phyloP scores from a whole-genome alignment of 1,284 basidiomycete species.

The Naganishia albida region DNA sequence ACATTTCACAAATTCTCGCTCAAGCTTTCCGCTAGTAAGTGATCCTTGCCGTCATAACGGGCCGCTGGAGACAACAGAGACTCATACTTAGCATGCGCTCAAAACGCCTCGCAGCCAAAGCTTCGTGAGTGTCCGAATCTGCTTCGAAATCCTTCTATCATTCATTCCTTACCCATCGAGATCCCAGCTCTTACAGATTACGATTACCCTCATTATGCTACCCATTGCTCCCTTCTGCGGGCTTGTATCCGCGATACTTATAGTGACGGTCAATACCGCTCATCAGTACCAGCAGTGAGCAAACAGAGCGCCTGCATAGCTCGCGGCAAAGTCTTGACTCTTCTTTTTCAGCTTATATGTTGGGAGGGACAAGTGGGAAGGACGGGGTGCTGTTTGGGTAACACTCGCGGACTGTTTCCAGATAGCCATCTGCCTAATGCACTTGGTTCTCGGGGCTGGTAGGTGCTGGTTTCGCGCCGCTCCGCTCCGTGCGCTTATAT shows the following conservation, averaged over 20 bases:
- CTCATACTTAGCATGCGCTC: background rate
- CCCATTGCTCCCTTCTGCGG: constrained; percentile 30
- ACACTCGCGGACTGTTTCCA: constrained; percentile 15
- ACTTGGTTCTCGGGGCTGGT: constrained; percentile 18
- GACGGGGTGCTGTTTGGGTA: constrained; percentile 24
- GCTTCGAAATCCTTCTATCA: background rate
- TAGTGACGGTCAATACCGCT: constrained; percentile 8
- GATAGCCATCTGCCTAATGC: constrained; percentile 24
- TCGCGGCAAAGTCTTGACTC: background rate
- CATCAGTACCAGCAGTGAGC: constrained; percentile 31
- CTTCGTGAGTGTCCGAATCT: background rate
- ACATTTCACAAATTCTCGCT: background rate
- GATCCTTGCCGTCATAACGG: too few species aligned
- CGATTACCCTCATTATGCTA: constrained; percentile 28
- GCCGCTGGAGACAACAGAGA: too few species aligned
- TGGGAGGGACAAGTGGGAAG: constrained; percentile 25
- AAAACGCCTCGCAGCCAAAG: constrained; percentile 2
- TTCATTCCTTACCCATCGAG: too few species aligned
- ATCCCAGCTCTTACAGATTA: constrained; percentile 23
- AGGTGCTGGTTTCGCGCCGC: background rate
- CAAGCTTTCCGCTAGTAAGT: constrained; percentile 21
- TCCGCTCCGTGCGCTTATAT: background rate
- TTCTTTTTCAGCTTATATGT: constrained; percentile 1
- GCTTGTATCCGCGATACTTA: constrained; percentile 7
- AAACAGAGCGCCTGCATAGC: background rate